Evolutionary conservation across 352 stramenopile species (phyloP).

Genomic region (Globisporangium iwayamae): DNA sequence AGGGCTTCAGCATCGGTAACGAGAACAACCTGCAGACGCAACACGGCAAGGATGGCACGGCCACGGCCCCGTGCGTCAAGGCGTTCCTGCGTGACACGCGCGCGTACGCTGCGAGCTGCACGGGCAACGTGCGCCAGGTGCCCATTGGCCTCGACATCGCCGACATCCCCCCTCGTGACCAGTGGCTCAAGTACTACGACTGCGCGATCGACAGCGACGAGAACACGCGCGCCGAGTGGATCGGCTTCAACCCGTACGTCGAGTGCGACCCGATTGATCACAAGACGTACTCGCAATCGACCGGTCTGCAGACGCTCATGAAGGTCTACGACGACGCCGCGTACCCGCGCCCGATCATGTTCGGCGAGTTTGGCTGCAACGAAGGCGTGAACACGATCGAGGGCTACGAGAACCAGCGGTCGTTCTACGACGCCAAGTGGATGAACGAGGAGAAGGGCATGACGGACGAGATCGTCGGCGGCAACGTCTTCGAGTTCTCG

Average conservation of each 20-base stretch:
- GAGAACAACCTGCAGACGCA: constrained; percentile 61
- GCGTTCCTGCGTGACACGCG: constrained; percentile 59
- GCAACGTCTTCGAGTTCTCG: constrained; percentile 76
- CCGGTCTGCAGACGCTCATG: constrained; percentile 63
- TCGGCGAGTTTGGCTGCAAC: constrained; percentile 79
- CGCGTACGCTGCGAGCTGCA: constrained; percentile 44
- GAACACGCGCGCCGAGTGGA: constrained; percentile 45
- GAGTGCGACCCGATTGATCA: constrained; percentile 56
- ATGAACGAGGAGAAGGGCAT: constrained; percentile 75
- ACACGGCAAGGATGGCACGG: constrained; percentile 30
- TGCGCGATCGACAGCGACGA: constrained; percentile 43
- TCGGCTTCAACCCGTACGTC: constrained; percentile 54
- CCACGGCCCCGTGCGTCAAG: constrained; percentile 64
- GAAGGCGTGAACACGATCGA: constrained; percentile 59
- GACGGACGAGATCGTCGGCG: constrained; percentile 57
- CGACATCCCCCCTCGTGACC: constrained; percentile 52
- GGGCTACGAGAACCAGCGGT: constrained; percentile 65
- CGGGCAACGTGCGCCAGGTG: constrained; percentile 40
- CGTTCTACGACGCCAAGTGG: constrained; percentile 63
- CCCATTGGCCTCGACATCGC: constrained; percentile 73
- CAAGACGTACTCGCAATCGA: constrained; percentile 48
- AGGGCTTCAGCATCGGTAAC: constrained; percentile 62
- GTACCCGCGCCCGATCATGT: constrained; percentile 64
- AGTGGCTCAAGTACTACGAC: constrained; percentile 78
- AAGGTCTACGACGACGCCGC: constrained; percentile 38